Evolutionary conservation across 148 eudicot species (phyloP), one percentile per base, ranked within the genome.

Genomic region (Camellia sinensis): DNA sequence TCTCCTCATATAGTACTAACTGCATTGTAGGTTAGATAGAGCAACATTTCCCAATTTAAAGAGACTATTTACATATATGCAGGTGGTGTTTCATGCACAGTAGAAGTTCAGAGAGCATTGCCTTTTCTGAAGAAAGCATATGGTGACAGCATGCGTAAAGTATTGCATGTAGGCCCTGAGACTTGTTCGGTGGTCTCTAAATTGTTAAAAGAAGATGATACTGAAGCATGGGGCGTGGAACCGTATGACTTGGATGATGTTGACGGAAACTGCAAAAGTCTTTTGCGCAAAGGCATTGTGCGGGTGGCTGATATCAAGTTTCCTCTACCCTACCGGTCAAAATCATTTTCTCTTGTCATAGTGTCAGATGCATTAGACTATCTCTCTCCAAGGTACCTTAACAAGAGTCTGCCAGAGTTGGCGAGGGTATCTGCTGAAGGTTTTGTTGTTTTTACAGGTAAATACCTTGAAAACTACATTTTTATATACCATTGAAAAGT

Each of bases 171-270:
- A 53, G 99, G 99, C 21, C 99, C 97, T 0, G 99, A 96, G 41
- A 90, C 95, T 60, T 96, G 99, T 88, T 91, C 95, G 7, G 88
- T 96, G 74, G 93, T 96, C 5, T 89, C 99, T 79, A 84, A 82
- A 44, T 62, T 96, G 77, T 77, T 93, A 69, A 91, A 93, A 80
- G 97, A 96, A 89, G 94, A 90, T 75, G 97, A 88, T 78, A 91
- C 89, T 21, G 98, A 93, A 88, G 97, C 94, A 71, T 95, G 98
- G 98, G 98, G 98, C 13, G 86, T 95, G 62, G 98, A 95, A 76
- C 98, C 98, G 14, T 95, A 95, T 86, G 98, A 95, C 62, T 80
- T 95, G 50, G 98, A 95, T 75, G 99, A 96, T 71, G 84, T 83
- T 50, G 97, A 90, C 89, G 77, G 80, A 60, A 89, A 74, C 83